Percentiles rank a stretch among this genome's conserved stretches.
phyloP scores from a whole-genome alignment of 495 filamentous ascomycete species.

The Annulohypoxylon moriforme region DNA sequence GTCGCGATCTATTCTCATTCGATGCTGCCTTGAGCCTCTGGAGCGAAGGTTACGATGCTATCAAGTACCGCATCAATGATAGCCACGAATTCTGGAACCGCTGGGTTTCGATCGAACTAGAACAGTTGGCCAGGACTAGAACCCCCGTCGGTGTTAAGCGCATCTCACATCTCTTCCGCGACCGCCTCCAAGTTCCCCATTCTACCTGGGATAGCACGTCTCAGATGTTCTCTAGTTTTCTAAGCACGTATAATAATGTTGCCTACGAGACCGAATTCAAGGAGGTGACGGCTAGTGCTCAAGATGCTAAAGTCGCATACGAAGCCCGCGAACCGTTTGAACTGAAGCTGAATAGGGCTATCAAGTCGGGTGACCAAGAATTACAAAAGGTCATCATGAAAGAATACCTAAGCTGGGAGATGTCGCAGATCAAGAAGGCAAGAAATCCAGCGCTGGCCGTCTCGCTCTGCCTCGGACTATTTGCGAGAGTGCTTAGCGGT shows the following conservation, averaged over 20 bases:
- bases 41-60: slow-evolving; percentile 80
- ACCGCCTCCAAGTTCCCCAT: slow-evolving; percentile 83
- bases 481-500: slow-evolving; percentile 75
- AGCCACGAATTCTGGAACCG: slow-evolving; percentile 92
- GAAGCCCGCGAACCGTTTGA: slow-evolving; percentile 77
- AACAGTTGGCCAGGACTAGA: slow-evolving; percentile 64
- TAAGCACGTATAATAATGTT: slow-evolving; percentile 78
- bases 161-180: slow-evolving; percentile 75
- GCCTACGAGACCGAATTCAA: slow-evolving; percentile 86
- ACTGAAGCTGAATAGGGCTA: slow-evolving; percentile 69
- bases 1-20: slow-evolving; percentile 82
- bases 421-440: slow-evolving; percentile 65
- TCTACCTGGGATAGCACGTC: slow-evolving; percentile 87
- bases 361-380: slow-evolving; percentile 66
- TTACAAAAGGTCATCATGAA: slow-evolving; percentile 68
- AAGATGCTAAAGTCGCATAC: slow-evolving; percentile 76
- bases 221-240: slow-evolving; percentile 81
- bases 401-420: slow-evolving; percentile 89
- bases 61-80: slow-evolving; percentile 82
- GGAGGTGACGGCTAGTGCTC: slow-evolving; percentile 70
- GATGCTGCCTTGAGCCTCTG: slow-evolving; percentile 81
- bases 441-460: slow-evolving; percentile 59
- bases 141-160: slow-evolving; percentile 69
- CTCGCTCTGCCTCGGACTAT: slow-evolving; percentile 76
- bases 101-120: slow-evolving; percentile 71